These are phyloP conservation scores for Zymoseptoria brevis DNA, from an alignment of 2,329 filamentous ascomycete species.

Conservation along the genomic window DNA sequence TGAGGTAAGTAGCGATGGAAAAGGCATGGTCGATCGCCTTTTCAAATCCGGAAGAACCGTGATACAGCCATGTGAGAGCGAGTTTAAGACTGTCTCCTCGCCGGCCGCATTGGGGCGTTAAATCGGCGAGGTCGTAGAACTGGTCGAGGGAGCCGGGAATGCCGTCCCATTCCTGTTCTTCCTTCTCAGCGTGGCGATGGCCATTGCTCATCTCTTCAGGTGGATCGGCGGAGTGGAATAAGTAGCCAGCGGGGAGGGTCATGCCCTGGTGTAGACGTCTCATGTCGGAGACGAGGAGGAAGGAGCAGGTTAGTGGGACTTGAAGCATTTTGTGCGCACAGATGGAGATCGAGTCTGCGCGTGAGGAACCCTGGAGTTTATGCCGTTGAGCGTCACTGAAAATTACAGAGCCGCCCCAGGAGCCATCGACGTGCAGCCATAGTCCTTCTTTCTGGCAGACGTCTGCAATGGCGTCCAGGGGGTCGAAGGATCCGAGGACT, in stretches of 20 bases:
- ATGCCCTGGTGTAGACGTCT: constrained; percentile 73
- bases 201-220: constrained; percentile 31
- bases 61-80: constrained; percentile 81
- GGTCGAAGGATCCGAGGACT: constrained; percentile 82
- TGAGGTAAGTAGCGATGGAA: constrained; percentile 61
- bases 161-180: constrained; percentile 14
- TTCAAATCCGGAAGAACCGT: constrained; percentile 68
- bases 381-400: constrained; percentile 59
- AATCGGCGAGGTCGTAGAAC: constrained; percentile 79
- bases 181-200: neutral
- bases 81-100: constrained; percentile 80
- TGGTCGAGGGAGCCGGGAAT: constrained; percentile 3
- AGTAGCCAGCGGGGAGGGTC: constrained; percentile 76
- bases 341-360: constrained; percentile 74
- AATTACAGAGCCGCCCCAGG: constrained; percentile 78
- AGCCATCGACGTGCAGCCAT: constrained; percentile 90
- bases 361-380: constrained; percentile 62
- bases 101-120: constrained; percentile 89
- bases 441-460: constrained; percentile 65
- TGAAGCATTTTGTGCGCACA: constrained; percentile 98
- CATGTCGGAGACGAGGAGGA: constrained; percentile 72
- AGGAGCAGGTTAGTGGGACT: constrained; percentile 82
- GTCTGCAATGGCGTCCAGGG: constrained; percentile 59
- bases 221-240: constrained; percentile 32
- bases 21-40: constrained; percentile 60